phyloP scores from a whole-genome alignment of 345 rosid genomes.

The Eucalyptus tenuipes region DNA sequence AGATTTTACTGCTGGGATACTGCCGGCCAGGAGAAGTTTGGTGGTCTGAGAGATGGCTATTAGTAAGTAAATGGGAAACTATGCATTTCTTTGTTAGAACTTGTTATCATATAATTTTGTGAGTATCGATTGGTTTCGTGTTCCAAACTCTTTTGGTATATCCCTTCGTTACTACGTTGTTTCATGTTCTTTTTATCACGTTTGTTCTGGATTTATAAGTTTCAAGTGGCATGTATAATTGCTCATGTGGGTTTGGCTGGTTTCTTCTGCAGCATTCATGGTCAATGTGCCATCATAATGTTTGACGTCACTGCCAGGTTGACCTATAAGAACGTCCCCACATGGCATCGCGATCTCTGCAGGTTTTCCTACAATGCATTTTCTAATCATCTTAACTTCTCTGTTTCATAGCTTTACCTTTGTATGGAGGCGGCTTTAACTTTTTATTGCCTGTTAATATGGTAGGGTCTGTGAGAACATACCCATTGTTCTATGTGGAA shows the following conservation, averaged over 20 bases:
- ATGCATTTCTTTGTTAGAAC: background rate
- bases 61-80: conserved; percentile 35
- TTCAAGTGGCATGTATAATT: background rate
- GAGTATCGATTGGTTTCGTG: background rate
- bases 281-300: conserved; percentile 94
- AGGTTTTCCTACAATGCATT: conserved; percentile 13
- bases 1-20: conserved; percentile 98
- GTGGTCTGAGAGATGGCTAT: conserved; percentile 96
- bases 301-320: conserved; percentile 92
- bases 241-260: background rate
- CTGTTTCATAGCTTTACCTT: background rate
- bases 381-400: no score
- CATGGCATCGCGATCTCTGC: conserved; percentile 97
- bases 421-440: background rate
- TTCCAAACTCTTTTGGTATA: background rate
- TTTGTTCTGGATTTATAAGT: background rate
- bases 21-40: conserved; percentile 94
- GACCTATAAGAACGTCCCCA: conserved; percentile 94
- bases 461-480: conserved; percentile 88
- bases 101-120: background rate
- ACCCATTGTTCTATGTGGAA: conserved; percentile 85
- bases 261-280: conserved; percentile 62
- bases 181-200: background rate
- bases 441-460: background rate
- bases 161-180: background rate